Base-by-base conservation (phyloP, 2,329 filamentous ascomycete species). In the Penicillium concentricum region DNA sequence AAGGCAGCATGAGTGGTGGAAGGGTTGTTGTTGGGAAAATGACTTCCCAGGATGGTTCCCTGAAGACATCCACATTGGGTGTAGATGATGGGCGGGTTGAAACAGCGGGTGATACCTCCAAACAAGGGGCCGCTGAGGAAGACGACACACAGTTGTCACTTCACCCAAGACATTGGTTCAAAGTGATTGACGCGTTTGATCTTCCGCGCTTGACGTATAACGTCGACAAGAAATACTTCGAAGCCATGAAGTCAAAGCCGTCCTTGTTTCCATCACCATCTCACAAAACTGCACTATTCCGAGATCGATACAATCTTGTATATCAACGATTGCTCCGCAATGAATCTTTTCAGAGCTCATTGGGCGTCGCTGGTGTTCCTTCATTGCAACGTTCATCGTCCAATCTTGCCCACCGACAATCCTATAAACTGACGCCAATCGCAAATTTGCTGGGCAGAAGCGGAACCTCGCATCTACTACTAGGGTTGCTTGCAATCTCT, bases 291-390 rank as follows among this genome's bases (percentile, higher is more conserved):
- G 81, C 86, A 3, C 79, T 94, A 43, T 97, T 97, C 76, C 86
- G 92, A 62, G 92, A 97, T 72, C 85, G 92, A 61, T 97, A 95
- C 73, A 89, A 96, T 67, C 84, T 97, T 53, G 88, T 97, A 49
- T 90, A 97, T 72, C 93, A 97, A 73, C 87, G 94, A 18, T 84
- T 97, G 18, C 83, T 97, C 39, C 88, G 94, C 47, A 97, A 97
- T 70, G 92, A 97, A 74, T 87, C 90, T 20, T 99, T 99, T 67
- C 92, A 97, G 72, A 86, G 86, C 20, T 91, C 92, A 1, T 86
- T 96, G 54, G 84, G 88, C 8, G 82, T 83, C 2, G 81, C 82
- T 15, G 82, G 78, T 49, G 75, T 76, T n/a, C 77, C 80, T 22
- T 79, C 82, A 2, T 74, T 87, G 2, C 81, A 81, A 60, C 81